Evolutionary conservation across 768 basidiomycete genomes (phyloP), one percentile per base, ranked within the genome.

Genomic region (Imleria badia): DNA sequence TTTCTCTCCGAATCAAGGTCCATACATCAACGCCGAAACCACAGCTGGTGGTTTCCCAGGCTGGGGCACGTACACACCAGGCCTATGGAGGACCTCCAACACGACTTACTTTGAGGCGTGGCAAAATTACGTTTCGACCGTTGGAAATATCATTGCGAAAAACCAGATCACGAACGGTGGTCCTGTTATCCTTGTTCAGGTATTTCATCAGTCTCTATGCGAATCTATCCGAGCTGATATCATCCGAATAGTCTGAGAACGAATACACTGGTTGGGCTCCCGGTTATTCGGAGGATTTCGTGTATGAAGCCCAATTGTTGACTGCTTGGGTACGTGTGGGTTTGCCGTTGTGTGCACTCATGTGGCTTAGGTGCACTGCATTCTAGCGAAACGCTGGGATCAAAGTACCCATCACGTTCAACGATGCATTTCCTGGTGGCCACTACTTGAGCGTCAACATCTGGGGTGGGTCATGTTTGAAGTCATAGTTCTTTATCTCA

Each of bases 91-190:
- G 34, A 81, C 80, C 19, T 77, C 81, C 46, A 78, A 82, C 62
- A 57, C 76, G 7, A 74, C 72, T 47, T 84, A 81, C 61, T 56
- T 48, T 31, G 54, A 55, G 71, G 83, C 83, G 3, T 86, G 84
- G 84, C 70, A 69, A 19, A 78, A 78, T 13, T 85, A 85, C 55
- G 72, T 84, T 69, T 79, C 77, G 6, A 67, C 72, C 1, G 72
- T 85, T 11, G 72, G 78, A 6, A 73, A 75, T 48, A 71, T 83
- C 33, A 74, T 83, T 31, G 77, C 81, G 2, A 70, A 65, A 52
- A 80, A 84, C 59, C 82, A 86, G 63, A 78, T 85, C 56, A 78
- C 80, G 13, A 77, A 81, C 20, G 84, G 81, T 11, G 84, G 84
- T 6, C 82, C 84, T 20, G 78, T 83, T 74, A 72, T 72, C 74